These are phyloP conservation scores for Blumeria hordei DNA, from an alignment of 2,329 filamentous ascomycete genomes.

Conservation along the genomic window DNA sequence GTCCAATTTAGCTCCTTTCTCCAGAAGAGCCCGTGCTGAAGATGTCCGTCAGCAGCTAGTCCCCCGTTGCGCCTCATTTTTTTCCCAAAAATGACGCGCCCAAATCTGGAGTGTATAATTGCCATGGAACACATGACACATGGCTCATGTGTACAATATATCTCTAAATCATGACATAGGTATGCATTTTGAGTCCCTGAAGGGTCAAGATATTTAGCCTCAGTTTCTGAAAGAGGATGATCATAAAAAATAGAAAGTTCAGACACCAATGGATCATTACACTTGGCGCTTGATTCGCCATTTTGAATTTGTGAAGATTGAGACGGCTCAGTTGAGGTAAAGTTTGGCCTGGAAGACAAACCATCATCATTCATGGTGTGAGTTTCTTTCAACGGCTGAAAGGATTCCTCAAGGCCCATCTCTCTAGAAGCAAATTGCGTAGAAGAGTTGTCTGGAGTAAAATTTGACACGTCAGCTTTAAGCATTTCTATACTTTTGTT, in stretches of 20 bases:
- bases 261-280: background rate
- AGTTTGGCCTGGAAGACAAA: background rate
- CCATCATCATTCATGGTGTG: background rate
- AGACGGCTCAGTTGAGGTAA: background rate
- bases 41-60: slow-evolving; percentile 48
- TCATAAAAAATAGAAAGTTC: slow-evolving; percentile 31
- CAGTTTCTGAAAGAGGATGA: slow-evolving; percentile 40
- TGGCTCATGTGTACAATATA: slow-evolving; percentile 88
- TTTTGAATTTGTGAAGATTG: background rate
- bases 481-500: too few relatives aligned
- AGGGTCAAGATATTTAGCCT: slow-evolving; percentile 33
- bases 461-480: background rate
- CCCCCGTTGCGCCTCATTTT: slow-evolving; percentile 65
- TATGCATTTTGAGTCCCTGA: slow-evolving; percentile 50
- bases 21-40: slow-evolving; percentile 45
- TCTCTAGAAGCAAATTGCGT: background rate
- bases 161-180: slow-evolving; percentile 75
- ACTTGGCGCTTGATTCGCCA: background rate
- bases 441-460: background rate
- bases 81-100: slow-evolving; percentile 55
- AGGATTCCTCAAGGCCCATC: background rate
- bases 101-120: slow-evolving; percentile 79
- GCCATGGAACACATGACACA: slow-evolving; percentile 97
- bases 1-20: slow-evolving; percentile 69
- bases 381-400: background rate